Conservation (phyloP, 2,329 filamentous ascomycete species). For the Penicillium sp. region DNA sequence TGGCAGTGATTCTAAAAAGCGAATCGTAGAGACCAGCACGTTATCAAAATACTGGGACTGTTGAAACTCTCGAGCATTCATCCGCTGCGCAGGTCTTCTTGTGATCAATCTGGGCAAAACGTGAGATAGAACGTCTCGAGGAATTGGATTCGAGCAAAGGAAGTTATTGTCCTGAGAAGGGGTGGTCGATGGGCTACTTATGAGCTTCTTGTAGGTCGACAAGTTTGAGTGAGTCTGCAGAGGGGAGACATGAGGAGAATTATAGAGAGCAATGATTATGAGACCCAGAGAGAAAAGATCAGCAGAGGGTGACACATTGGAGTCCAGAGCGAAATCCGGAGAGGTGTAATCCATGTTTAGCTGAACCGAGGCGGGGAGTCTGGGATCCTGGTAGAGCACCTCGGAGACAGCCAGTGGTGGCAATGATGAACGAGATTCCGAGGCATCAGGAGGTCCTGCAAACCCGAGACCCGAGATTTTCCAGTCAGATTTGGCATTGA, state of each 20-base stretch:
- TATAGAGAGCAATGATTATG: constrained; percentile 85
- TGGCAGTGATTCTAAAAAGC: constrained; percentile 86
- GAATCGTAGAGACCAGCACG: constrained; percentile 90
- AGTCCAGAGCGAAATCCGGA: constrained; percentile 91
- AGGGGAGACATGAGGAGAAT: constrained; percentile 87
- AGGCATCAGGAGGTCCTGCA: constrained; percentile 74
- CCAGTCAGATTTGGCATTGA: constrained; percentile 98
- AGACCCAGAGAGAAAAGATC: constrained; percentile 95
- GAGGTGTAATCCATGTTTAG: constrained; percentile 90
- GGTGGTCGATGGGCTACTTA: constrained; percentile 72
- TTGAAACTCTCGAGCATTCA: constrained; percentile 89
- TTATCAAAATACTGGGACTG: constrained; percentile 97
- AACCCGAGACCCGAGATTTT: constrained; percentile 95
- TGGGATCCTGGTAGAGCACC: constrained; percentile 77
- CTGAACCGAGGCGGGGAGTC: constrained; percentile 78
- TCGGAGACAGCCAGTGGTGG: constrained; percentile 79
- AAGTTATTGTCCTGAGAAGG: constrained; percentile 82
- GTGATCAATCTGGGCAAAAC: constrained; percentile 86
- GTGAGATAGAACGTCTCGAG: constrained; percentile 70
- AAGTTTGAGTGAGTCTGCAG: constrained; percentile 77
- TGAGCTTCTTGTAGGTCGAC: constrained; percentile 80
- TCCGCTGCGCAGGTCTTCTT: constrained; percentile 77
- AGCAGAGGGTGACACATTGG: constrained; percentile 75
- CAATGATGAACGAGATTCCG: constrained; percentile 71
- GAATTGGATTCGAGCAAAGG: constrained; percentile 73